phyloP scores from a whole-genome alignment of 2,329 filamentous ascomycete species.

The Colletotrichum paranaense region DNA sequence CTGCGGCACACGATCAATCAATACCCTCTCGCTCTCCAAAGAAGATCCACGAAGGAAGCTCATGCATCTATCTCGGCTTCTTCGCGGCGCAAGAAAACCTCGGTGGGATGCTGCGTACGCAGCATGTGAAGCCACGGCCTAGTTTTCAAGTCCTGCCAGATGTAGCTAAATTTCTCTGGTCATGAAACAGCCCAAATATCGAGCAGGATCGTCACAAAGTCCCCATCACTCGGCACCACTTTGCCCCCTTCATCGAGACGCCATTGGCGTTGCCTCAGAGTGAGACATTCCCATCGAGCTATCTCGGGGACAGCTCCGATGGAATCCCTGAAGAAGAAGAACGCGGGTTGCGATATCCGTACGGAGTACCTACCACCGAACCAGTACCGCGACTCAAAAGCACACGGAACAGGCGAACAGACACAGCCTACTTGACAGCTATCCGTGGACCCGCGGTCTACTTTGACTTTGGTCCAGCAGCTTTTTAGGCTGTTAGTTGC shows the following conservation, averaged over 20 bases:
- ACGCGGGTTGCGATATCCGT: neutral
- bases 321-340: neutral
- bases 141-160: neutral
- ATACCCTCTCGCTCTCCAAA: neutral
- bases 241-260: too few relatives aligned
- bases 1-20: neutral
- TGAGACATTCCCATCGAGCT: too few relatives aligned
- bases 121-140: neutral
- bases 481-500: neutral
- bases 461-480: conserved; percentile 3
- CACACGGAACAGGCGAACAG: neutral
- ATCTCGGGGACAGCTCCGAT: neutral
- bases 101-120: neutral
- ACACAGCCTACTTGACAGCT: neutral
- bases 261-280: too few relatives aligned
- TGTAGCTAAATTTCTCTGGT: neutral
- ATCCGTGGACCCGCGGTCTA: neutral
- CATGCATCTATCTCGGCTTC: neutral
- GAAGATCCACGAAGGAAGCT: neutral
- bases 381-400: neutral
- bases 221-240: neutral
- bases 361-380: neutral
- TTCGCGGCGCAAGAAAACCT: neutral
- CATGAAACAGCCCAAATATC: neutral
- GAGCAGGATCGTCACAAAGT: neutral